A percentile compares a stretch with the other conserved stretches of the same genome.
phyloP scores from a whole-genome alignment of 2,329 filamentous ascomycete species.

The Uncinocarpus reesii region DNA sequence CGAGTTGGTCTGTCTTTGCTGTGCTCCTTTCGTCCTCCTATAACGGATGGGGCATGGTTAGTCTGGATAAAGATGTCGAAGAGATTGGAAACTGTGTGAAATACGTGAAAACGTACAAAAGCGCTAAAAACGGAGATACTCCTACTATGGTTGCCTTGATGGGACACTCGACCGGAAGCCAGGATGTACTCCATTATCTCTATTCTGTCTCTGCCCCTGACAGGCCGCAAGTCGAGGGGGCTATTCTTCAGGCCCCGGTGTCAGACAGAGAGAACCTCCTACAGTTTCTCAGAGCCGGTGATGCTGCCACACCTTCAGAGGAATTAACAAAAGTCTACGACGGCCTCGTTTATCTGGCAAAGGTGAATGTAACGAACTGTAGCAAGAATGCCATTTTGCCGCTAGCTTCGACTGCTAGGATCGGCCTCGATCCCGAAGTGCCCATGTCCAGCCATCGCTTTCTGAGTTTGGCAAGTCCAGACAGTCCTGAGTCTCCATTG shows the following conservation, averaged over 20 bases:
- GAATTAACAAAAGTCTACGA: constrained; percentile 22
- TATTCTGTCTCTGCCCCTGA: constrained; percentile 23
- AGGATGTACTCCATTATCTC: constrained; percentile 58
- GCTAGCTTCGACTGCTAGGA: constrained; percentile 24
- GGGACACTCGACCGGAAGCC: constrained; percentile 60
- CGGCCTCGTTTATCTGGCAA: constrained; percentile 29
- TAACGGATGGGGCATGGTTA: constrained; percentile 45
- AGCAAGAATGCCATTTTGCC: constrained; percentile 27
- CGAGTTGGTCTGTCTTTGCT: constrained; percentile 45
- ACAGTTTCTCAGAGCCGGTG: constrained; percentile 20
- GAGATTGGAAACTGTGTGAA: constrained; percentile 45
- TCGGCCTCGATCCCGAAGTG: constrained; percentile 27
- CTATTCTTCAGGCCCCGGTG: constrained; percentile 69
- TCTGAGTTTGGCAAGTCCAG: constrained; percentile 45
- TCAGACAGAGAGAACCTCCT: constrained; percentile 59
- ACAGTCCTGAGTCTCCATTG: constrained; percentile 47
- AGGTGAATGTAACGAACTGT: constrained; percentile 18
- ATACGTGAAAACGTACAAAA: constrained; percentile 39
- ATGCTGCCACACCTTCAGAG: constrained; percentile 13
- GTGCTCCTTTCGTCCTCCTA: constrained; percentile 45
- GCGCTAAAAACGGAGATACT: constrained; percentile 12
- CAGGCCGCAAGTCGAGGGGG: constrained; percentile 55
- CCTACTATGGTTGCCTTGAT: constrained; percentile 52
- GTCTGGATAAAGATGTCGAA: constrained; percentile 44
- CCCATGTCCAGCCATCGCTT: constrained; percentile 50